phyloP scores from a whole-genome alignment of 371 early-diverging fungal genomes.

The Mortierella sp. region DNA sequence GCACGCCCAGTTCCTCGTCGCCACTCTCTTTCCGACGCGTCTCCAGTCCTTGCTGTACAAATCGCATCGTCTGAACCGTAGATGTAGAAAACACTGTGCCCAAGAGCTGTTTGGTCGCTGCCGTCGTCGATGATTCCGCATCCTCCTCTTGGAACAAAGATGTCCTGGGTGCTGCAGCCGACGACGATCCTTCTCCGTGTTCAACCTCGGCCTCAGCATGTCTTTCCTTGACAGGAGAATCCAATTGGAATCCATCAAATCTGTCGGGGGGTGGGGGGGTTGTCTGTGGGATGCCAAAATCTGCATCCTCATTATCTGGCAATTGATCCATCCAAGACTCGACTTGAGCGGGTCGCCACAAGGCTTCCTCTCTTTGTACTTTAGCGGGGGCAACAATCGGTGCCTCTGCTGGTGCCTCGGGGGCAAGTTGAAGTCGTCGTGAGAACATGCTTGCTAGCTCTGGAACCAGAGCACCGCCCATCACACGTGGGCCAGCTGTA shows the following conservation, averaged over 20 bases:
- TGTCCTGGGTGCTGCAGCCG: slow-evolving; percentile 4
- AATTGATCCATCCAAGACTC: slow-evolving; percentile 34
- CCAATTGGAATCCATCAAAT: slow-evolving; percentile 42
- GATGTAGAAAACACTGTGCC: slow-evolving; percentile 45
- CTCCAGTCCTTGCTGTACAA: slow-evolving; percentile 39
- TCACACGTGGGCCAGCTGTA: slow-evolving; percentile 46
- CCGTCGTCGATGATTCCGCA: slow-evolving; percentile 2
- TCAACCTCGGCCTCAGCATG: not conserved
- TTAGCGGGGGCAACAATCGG: not conserved
- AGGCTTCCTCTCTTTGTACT: not conserved
- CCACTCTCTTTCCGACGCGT: slow-evolving; percentile 8
- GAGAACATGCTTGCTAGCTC: slow-evolving; percentile 54
- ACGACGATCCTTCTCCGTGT: not conserved
- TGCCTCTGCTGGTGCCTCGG: slow-evolving; percentile 1
- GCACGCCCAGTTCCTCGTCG: not conserved
- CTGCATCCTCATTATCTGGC: slow-evolving; percentile 9
- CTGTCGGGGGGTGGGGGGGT: slow-evolving; percentile 36
- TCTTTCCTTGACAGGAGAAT: slow-evolving; percentile 13
- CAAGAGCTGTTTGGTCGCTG: slow-evolving; percentile 35
- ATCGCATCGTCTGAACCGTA: slow-evolving; percentile 42
- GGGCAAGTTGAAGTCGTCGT: slow-evolving; percentile 47
- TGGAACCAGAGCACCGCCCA: slow-evolving; percentile 44
- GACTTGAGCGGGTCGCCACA: slow-evolving; percentile 35
- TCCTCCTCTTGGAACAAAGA: slow-evolving; percentile 42
- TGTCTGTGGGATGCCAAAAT: slow-evolving; percentile 18